Percentiles rank a stretch among this genome's conserved stretches.
phyloP scores from a whole-genome alignment of 257 asterid species.

The Nicotiana tabacum region DNA sequence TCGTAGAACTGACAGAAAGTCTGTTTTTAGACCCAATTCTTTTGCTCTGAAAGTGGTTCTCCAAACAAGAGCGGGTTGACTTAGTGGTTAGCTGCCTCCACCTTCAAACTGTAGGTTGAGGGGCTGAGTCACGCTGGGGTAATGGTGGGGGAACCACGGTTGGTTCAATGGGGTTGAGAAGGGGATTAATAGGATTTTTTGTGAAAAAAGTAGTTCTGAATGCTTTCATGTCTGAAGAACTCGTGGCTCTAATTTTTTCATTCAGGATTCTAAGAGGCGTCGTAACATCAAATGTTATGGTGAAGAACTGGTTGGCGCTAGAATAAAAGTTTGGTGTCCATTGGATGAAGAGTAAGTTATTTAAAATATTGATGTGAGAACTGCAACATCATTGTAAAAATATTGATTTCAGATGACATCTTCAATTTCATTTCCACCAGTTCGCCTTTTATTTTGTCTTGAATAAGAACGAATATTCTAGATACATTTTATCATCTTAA shows the following conservation, averaged over 20 bases:
- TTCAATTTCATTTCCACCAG: background rate
- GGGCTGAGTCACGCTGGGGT: background rate
- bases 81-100: background rate
- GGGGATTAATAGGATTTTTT: background rate
- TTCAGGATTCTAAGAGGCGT: constrained; percentile 26
- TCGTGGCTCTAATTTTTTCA: background rate
- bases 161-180: background rate
- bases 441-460: background rate
- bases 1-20: background rate
- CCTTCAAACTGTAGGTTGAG: background rate
- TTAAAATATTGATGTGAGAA: background rate
- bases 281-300: constrained; percentile 22
- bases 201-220: background rate
- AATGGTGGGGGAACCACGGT: background rate
- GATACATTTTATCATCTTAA: constrained; percentile 12
- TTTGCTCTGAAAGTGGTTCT: background rate
- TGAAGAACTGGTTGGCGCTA: constrained; percentile 42
- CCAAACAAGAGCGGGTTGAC: background rate
- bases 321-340: constrained; percentile 52
- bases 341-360: constrained; percentile 35
- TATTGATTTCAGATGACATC: background rate
- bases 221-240: background rate
- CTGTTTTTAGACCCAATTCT: background rate
- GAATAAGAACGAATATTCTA: background rate
- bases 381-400: background rate